Base-by-base conservation (phyloP, 805 yeast genomes). In the Ogataea pilisensis region DNA sequence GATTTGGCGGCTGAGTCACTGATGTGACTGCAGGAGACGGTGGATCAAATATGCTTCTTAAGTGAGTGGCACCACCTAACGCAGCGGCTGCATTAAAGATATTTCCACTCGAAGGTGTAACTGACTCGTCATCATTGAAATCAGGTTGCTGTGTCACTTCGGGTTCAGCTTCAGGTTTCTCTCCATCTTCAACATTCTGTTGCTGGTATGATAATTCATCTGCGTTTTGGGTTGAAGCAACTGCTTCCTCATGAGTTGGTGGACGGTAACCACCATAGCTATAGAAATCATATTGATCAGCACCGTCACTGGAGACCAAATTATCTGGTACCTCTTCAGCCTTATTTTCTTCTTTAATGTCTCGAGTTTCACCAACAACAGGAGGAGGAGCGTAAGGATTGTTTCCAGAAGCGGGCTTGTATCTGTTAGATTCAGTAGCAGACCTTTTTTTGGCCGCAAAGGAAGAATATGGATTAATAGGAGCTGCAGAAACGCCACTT, bases 231-330 rank as follows among this genome's bases (percentile, higher is more conserved):
- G 57, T 29, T n/a, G 24, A 7, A 32, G 27, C 27, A 21, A 27
- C 29, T 9, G 14, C 29, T 9, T 27, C 29, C 14, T 27, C 29
- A 27, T 27, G 29, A 27, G 31, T 16, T 14, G 31, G 31, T 14
- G 36, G 36, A n/a, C 44, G 48, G 35, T 62, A 62, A 3, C 67
- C 67, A 5, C 64, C 64, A 38, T 47, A 58, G 20, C 57, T 54
- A 45, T 57, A 62, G 44, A 54, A 58, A 43, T 62, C 64, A 32
- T 49, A 45, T 6, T 49, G 42, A 22, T 22, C 26, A 22, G 26
- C 26, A 22, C 11, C 26, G n/a, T n/a, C n/a, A n/a, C n/a, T n/a
- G n/a, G n/a, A n/a, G n/a, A n/a, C n/a, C n/a, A n/a, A n/a, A n/a
- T n/a, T n/a, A n/a, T n/a, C n/a, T n/a, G n/a, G n/a, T n/a, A n/a